Evolutionary conservation across 139 green algal species (phyloP), one percentile per base, ranked within the genome.

Genomic region (Edaphochlamys debaryana): DNA sequence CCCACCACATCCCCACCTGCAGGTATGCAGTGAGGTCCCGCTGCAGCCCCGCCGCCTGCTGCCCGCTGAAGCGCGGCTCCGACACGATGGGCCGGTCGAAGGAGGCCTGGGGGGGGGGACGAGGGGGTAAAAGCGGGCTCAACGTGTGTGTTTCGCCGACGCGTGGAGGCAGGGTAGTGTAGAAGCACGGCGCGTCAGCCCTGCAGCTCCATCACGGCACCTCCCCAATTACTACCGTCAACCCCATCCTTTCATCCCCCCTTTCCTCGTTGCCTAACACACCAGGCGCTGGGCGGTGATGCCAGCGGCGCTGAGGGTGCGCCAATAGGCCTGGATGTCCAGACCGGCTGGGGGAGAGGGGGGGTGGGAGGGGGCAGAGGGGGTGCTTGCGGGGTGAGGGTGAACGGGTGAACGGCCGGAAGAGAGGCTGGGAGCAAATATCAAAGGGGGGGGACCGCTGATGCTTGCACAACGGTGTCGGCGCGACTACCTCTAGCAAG

Each of bases 21-120:
- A 96, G 85, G 90, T 96, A 96, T 1, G 87, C 81, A 0, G 60
- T 84, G 23, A 96, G 89, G 84, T 96, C 93, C 15, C 60, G 30
- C 37, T 76, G 79, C 62, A 96, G 88, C 41, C 87, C 88, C 30
- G 84, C 66, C 56, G 63, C 75, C 87, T 85, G 76, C 62, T 68
- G 63, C 30, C 76, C 76, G 63, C 76, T 73, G 76, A 82, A 82
- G 38, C 76, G 63, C 32, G 76, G 76, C 76, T 82, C 76, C 2
- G 22, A 41, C n/a, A 5, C 34, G 45, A 84, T 75, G 62, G 69
- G 15, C 8, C 84, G 69, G 90, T 96, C 93, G 82, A 88, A 96
- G 40, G 86, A 90, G 2, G 89, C 87, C 45, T 54, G 45, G 45
- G 45, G 45, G 45, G 11, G 13, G 45, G 45, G n/a, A n/a, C n/a